A percentile compares a stretch with the other conserved stretches of the same genome.
Evolutionary conservation across 192 early-diverging fungal species (phyloP).

Genomic region (Linnemannia elongata): DNA sequence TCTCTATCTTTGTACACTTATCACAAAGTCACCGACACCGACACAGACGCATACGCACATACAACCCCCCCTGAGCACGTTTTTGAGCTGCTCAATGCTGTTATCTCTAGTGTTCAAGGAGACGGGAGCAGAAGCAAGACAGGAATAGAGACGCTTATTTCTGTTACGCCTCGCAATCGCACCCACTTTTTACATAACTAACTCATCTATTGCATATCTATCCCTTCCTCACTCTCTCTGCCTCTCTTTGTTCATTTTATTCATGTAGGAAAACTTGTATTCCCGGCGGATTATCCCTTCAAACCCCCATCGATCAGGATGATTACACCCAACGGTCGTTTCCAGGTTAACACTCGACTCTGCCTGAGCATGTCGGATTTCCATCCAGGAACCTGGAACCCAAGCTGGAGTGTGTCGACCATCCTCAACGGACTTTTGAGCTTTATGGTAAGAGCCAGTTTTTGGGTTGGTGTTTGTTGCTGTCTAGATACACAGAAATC

Average conservation of each 20-base stretch:
- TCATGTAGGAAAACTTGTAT: constrained; percentile 75
- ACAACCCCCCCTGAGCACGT: neutral
- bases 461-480: no score
- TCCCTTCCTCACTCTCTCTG: neutral
- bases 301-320: constrained; percentile 90
- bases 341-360: constrained; percentile 91
- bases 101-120: neutral
- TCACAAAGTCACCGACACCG: neutral
- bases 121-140: neutral
- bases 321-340: constrained; percentile 89
- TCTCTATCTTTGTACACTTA: neutral
- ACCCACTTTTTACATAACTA: neutral
- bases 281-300: constrained; percentile 97
- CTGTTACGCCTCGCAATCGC: neutral
- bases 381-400: constrained; percentile 95
- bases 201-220: neutral
- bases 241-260: neutral
- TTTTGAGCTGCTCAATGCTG: constrained; percentile 10
- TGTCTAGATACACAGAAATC: no score
- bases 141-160: neutral
- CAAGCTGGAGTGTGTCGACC: constrained; percentile 96
- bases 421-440: constrained; percentile 95
- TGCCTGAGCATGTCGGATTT: constrained; percentile 99
- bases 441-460: constrained; percentile 83
- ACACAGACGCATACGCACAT: neutral